Evolutionary conservation across 2,329 filamentous ascomycete species (phyloP), one percentile per base, ranked within the genome.

Genomic region (Xylariaceae sp.): DNA sequence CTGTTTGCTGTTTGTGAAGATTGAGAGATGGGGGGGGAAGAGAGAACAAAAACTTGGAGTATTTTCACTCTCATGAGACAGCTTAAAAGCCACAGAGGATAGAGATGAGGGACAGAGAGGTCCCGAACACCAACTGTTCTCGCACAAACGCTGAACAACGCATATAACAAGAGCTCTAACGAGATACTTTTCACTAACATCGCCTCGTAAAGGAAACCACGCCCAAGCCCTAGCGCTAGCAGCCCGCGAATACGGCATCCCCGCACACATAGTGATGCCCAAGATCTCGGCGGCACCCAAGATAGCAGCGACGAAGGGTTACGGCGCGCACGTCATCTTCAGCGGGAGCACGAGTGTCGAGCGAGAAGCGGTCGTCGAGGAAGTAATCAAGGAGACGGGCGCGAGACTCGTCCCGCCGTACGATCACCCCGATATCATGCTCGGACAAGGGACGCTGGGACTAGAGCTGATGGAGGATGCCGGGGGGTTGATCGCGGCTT

Each of bases 241-340:
- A 0, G 90, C 92, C 2, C 75, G 74, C 16, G 83, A 83, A 29
- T 80, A 85, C 61, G 70, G 74, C 42, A 83, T 96, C 51, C 84
- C 85, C 10, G 88, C 89, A 0, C 81, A 92, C 70, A 91, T 97
- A 61, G 83, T 97, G 48, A 97, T 97, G 92, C 92, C 92, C 0
- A 65, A 69, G n/a, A 93, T 93, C 61, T 85, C 83, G 45, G 85
- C 87, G 0, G 79, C 86, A n/a, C 83, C 83, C 52, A 97, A 97
- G 67, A 89, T 96, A 52, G 84, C 86, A 3, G 91, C 85, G 0
- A 95, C 92, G 0, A 72, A 76, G 55, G 77, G 81, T 5, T 89
- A 95, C 66, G 88, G 88, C 50, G 87, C 89, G 4, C 74, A 75
- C 33, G 78, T 97, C 23, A 73, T 88, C 45, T 94, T 95, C 73